These are phyloP conservation scores for Globisporangium apiculatum DNA, from an alignment of 352 stramenopile genomes.

Conservation along the genomic window DNA sequence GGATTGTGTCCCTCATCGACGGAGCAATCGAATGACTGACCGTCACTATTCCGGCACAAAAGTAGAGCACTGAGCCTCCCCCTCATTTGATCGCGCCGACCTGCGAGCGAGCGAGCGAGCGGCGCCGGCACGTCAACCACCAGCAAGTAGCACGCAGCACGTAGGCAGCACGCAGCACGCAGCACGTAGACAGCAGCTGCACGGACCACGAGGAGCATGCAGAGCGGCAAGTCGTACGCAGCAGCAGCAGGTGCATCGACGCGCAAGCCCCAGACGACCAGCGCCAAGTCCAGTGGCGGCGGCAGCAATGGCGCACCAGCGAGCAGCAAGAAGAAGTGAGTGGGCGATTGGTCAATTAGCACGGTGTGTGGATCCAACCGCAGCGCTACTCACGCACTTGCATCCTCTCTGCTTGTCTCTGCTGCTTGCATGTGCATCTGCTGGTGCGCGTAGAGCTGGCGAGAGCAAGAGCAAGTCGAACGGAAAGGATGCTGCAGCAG, in stretches of 20 bases:
- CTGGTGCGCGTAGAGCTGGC: background rate
- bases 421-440: background rate
- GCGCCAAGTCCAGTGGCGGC: conserved; percentile 15
- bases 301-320: conserved; percentile 1
- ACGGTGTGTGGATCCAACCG: background rate
- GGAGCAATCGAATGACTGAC: no score
- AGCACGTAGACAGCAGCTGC: background rate
- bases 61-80: no score
- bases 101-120: conserved; percentile 1
- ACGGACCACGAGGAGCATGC: conserved; percentile 1
- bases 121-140: background rate
- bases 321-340: conserved; percentile 32
- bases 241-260: conserved; percentile 4
- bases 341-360: background rate
- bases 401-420: background rate
- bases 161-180: background rate
- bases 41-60: no score
- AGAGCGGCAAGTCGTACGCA: conserved; percentile 13
- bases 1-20: no score
- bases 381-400: background rate
- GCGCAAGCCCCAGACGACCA: conserved; percentile 8
- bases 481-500: conserved; percentile 5
- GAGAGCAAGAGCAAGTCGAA: conserved; percentile 12
- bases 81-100: background rate
- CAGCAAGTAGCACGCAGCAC: background rate